A percentile compares a stretch with the other conserved stretches of the same genome.
These are phyloP conservation scores for Botrytis tulipae DNA, from an alignment of 2,329 filamentous ascomycete genomes.

Conservation along the genomic window DNA sequence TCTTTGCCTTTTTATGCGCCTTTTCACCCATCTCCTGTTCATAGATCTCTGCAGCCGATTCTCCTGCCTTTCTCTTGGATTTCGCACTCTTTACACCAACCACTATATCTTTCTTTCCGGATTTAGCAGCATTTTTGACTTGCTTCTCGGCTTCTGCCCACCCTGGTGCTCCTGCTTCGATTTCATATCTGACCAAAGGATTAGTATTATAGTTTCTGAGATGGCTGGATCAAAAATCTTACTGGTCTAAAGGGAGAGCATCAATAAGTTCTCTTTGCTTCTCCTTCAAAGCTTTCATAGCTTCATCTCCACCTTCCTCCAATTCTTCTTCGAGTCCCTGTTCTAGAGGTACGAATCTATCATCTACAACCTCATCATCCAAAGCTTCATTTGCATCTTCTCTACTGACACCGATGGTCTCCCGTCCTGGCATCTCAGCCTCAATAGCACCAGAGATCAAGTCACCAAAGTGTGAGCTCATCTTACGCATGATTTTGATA, in stretches of 20 bases:
- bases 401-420: conserved; percentile 56
- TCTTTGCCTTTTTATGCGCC: conserved; percentile 55
- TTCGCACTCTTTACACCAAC: conserved; percentile 83
- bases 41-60: conserved; percentile 60
- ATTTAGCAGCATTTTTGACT: conserved; percentile 57
- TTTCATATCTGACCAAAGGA: conserved; percentile 56
- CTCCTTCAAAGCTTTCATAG: conserved; percentile 66
- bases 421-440: conserved; percentile 59
- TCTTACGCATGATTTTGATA: conserved; percentile 90
- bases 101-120: conserved; percentile 56
- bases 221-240: conserved; percentile 43
- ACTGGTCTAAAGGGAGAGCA: conserved; percentile 84
- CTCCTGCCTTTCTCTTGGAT: conserved; percentile 68
- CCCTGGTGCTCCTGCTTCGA: conserved; percentile 58
- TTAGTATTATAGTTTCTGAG: conserved; percentile 21
- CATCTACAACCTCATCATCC: conserved; percentile 65
- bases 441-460: conserved; percentile 73
- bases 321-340: conserved; percentile 77
- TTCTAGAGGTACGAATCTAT: conserved; percentile 68
- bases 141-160: conserved; percentile 76
- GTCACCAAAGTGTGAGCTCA: conserved; percentile 72
- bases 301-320: conserved; percentile 76
- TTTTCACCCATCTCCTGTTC: conserved; percentile 57
- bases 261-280: conserved; percentile 89
- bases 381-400: conserved; percentile 62